These are phyloP conservation scores for Bruguiera parviflora DNA, from an alignment of 345 rosid genomes.

Conservation along the genomic window DNA sequence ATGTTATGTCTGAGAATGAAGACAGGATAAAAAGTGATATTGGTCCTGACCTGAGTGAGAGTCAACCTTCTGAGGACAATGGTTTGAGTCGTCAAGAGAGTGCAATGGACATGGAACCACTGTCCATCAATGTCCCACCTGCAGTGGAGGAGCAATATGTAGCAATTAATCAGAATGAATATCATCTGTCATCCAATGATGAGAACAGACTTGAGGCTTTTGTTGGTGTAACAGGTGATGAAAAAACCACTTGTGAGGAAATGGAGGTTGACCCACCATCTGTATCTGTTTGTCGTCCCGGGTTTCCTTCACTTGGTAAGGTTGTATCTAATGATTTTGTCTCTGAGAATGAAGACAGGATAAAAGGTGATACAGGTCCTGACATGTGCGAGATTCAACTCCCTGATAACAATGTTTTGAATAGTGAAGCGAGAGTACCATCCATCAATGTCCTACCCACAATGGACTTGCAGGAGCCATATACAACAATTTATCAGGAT, in stretches of 20 bases:
- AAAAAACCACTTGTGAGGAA: conserved; percentile 1
- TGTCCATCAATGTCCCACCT: background rate
- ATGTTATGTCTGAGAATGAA: conserved; percentile 15
- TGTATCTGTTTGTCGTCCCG: background rate
- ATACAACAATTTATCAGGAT: conserved; percentile 1
- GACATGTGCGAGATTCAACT: background rate
- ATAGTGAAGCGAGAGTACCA: conserved; percentile 3
- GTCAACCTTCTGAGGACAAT: background rate
- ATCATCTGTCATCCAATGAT: conserved; percentile 14
- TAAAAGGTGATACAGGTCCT: background rate
- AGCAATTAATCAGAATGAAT: conserved; percentile 4
- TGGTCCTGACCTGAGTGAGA: conserved; percentile 1
- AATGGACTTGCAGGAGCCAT: background rate
- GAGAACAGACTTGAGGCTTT: conserved; percentile 12
- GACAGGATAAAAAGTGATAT: conserved; percentile 2
- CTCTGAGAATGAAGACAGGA: conserved; percentile 14
- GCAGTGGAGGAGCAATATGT: too few relatives aligned
- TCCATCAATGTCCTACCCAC: background rate
- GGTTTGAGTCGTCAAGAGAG: conserved; percentile 22
- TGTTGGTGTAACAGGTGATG: conserved; percentile 14
- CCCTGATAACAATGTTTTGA: conserved; percentile 15
- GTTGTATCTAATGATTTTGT: conserved; percentile 19
- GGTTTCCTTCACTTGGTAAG: conserved; percentile 17
- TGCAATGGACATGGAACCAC: background rate
- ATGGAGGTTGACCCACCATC: conserved; percentile 20